Evolutionary conservation across 345 rosid species (phyloP).

Genomic region (Hibiscus mutabilis): DNA sequence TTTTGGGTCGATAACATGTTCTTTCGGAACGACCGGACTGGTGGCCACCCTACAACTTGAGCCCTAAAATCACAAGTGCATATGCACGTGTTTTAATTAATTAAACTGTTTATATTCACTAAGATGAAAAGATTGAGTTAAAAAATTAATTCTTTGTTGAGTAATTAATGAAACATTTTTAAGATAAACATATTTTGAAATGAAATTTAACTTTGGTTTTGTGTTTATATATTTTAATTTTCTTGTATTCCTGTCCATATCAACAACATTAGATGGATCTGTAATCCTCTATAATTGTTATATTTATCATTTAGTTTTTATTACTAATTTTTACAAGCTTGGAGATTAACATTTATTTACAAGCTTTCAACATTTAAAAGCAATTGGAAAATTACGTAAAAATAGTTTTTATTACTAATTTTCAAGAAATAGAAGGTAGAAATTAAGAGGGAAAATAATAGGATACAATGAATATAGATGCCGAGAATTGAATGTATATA

Average conservation of each 20-base stretch:
- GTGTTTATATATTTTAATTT: no score
- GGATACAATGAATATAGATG: no score
- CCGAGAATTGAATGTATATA: no score
- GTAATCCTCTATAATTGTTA: no score
- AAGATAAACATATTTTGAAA: neutral
- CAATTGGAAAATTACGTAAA: no score
- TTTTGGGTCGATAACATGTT: slow-evolving; percentile 50
- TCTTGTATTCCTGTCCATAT: no score
- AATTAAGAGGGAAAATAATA: neutral
- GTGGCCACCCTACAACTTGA: slow-evolving; percentile 98
- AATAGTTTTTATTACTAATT: neutral
- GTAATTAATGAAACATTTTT: neutral
- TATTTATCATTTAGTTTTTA: no score
- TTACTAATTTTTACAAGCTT: no score
- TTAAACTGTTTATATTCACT: neutral
- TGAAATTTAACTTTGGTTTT: neutral
- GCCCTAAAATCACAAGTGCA: slow-evolving; percentile 31
- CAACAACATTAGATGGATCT: no score
- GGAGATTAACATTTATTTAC: no score
- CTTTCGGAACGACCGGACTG: slow-evolving; percentile 80
- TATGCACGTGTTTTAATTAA: neutral
- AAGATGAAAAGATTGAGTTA: neutral
- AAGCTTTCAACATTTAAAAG: neutral
- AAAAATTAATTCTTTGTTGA: neutral
- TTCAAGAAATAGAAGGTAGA: neutral